Base-by-base conservation (phyloP, 495 filamentous ascomycete genomes). In the Pseudotulostoma volvatum region DNA sequence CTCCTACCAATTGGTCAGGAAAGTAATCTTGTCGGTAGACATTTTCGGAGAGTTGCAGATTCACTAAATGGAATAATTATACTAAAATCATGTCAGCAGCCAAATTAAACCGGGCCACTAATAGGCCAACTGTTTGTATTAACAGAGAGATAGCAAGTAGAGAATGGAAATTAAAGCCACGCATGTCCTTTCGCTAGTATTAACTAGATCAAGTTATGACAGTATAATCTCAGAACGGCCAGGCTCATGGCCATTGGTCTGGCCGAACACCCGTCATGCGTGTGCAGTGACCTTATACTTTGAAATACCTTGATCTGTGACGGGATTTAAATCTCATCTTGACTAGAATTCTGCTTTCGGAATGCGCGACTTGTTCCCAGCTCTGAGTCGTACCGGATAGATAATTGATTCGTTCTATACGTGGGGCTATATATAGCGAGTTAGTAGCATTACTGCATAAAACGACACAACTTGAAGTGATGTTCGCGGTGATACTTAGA, bases 161-260 rank as follows among this genome's bases (percentile, higher is more conserved):
- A 11, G 23, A 28, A 11, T 5, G 11, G 11, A 11, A 28, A 28
- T 28, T 11, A 28, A 28, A 28, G 23, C 60, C 57, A 63, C 61
- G 76, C 75, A 78, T 74, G 71, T 80, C 70, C 76, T 79, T 79
- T 75, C 76, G 76, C 76, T 77, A 73, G 76, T 70, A 81, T 81
- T 79, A 76, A 78, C 76, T 74, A 77, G 76, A 79, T 81, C 76
- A 81, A 79, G 76, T 81, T 79, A 57, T 61, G 61, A 72, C 71
- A 72, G 71, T 75, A 68, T 75, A 70, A 66, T 75, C 71, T 75
- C 71, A 75, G 71, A 71, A 68, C 68, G 52, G 57, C 48, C 44
- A 16, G 28, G 20, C 35, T 18, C 5, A n/a, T 16, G 41, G 41
- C 28, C 25, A 37, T 28, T 28, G 34, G 41, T 43, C 45, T 31